Conservation (phyloP, 257 asterid genomes). For the Marsdenia floribunda region DNA sequence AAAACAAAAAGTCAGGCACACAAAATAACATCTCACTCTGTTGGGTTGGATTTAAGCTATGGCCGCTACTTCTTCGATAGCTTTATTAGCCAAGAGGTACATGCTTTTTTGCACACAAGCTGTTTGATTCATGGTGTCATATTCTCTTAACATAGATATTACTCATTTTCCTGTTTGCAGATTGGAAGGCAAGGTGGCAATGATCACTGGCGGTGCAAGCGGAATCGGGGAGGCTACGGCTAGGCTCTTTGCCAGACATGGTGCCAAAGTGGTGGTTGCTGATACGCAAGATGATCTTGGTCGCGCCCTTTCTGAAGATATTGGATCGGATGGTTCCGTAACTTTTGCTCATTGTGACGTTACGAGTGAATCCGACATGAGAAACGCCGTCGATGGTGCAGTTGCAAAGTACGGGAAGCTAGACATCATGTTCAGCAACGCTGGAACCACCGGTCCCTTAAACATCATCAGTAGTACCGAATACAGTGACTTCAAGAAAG, state of each 20-base stretch:
- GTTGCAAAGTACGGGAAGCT: conserved; percentile 12
- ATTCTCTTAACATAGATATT: too few species aligned
- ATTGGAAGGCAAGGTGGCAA: conserved; percentile 12
- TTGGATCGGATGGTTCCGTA: not conserved
- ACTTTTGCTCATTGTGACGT: conserved; percentile 11
- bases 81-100: not conserved
- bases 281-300: conserved; percentile 9
- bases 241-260: conserved; percentile 6
- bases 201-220: conserved; percentile 15
- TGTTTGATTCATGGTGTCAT: not conserved
- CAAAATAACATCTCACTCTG: not conserved
- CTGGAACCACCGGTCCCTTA: not conserved
- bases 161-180: not conserved
- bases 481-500: not conserved
- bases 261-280: conserved; percentile 15
- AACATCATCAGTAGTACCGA: not conserved
- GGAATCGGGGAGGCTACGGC: conserved; percentile 13
- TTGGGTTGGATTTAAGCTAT: not conserved
- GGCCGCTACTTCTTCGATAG: not conserved
- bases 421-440: conserved; percentile 16
- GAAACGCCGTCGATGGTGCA: conserved; percentile 3
- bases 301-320: not conserved
- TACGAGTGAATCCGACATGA: not conserved
- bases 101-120: not conserved
- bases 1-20: too few species aligned